Evolutionary conservation across 2,329 filamentous ascomycete genomes (phyloP), one percentile per base, ranked within the genome.

Genomic region (Venturia pyrina): DNA sequence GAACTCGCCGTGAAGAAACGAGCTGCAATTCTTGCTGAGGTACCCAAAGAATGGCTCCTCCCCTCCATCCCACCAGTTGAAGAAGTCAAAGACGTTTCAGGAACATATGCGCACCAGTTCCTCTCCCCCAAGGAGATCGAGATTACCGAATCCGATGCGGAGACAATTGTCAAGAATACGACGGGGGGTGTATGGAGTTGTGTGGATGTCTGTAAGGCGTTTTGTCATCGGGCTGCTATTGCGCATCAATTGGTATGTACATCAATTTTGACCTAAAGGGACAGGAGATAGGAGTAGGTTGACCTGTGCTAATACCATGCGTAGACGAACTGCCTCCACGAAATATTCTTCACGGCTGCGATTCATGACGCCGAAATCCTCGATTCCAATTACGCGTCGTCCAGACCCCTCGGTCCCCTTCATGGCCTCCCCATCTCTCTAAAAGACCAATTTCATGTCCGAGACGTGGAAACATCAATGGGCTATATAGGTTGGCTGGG

Each of bases 401-500:
- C 40, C 8, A 28, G 10, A 28, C 28, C 79, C 21, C 71, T 79
- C 34, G 80, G 80, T n/a, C 76, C 78, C 28, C 71, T 82, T 11
- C 80, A 82, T 69, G 80, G 80, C 7, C 71, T 82, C 5, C 79
- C 79, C 46, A 76, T 82, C 69, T 79, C 76, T 32, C 68, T 81
- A 37, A 82, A 81, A 66, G 80, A 82, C 67, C 80, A 81, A 65
- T 81, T 81, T 70, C 78, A 81, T 65, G 76, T 81, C 67, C 72
- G 76, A 64, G 78, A 75, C n/a, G 77, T 79, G 40, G 79, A 81
- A 64, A 81, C 77, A 43, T 74, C 74, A 0, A 76, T 88, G 79
- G 86, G 85, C 15, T 88, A 87, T 70, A 78, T 87, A 32, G 84
- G 85, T n/a, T 86, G 85, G 81, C 82, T 88, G n/a, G 82, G 81